Evolutionary conservation across 208 protist species (phyloP), one percentile per base, ranked within the genome.

Genomic region (Acanthamoeba royreba): DNA sequence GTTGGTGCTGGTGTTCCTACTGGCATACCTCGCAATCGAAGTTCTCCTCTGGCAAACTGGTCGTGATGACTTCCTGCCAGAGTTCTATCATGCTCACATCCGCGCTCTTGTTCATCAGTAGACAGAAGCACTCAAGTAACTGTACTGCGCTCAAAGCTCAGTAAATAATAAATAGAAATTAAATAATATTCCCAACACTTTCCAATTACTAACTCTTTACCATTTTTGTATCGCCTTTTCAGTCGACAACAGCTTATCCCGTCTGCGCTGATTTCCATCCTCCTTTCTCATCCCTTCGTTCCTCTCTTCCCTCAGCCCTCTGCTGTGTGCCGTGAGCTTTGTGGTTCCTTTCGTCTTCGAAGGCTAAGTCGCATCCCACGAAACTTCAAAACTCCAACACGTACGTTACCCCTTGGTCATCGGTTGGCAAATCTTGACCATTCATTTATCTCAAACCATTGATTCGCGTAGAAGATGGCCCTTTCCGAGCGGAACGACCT

Each of bases 281-380:
- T 15, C 61, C 72, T 43, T 45, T 46, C 35, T n/a, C 72, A 25
- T 35, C 66, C 5, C 13, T 83, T n/a, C 72, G 45, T 28, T n/a
- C n/a, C n/a, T n/a, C n/a, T n/a, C n/a, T n/a, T n/a, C n/a, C n/a
- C n/a, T n/a, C n/a, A n/a, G n/a, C n/a, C n/a, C n/a, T 0, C 63
- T 13, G 33, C 72, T 35, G 40, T n/a, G 72, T 83, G 72, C 42
- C 52, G 69, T 31, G 72, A 83, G 72, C 72, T 83, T 83, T 83
- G 72, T 83, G 72, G 72, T 52, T 52, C 72, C 72, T 83, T 83
- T 83, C 66, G 4, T 77, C 1, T 35, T 69, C 58, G 9, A 83
- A 83, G 72, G 72, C 72, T 83, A 83, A 83, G 72, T 83, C 72
- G 72, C 35, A 42, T 52, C 72, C 69, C 15, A 83, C 72, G 72